These are phyloP conservation scores for Dinochytrium kinnereticum DNA, from an alignment of 371 early-diverging fungal genomes.

Conservation along the genomic window DNA sequence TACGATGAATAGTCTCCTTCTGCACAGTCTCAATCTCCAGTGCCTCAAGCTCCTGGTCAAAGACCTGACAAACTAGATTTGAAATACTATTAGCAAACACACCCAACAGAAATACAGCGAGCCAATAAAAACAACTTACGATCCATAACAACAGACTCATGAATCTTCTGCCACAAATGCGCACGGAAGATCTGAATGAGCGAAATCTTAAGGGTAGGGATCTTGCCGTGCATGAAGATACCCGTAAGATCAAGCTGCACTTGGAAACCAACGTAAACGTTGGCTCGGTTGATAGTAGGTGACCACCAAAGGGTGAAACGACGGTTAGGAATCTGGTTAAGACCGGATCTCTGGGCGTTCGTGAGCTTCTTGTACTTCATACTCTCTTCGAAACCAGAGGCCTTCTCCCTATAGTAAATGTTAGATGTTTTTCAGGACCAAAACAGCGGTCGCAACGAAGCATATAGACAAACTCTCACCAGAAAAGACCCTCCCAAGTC, in stretches of 20 bases:
- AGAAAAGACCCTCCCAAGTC: constrained; percentile 98
- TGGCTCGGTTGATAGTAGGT: constrained; percentile 97
- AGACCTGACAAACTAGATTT: constrained; percentile 78
- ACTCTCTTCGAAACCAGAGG: constrained; percentile 60
- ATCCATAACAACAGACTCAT: constrained; percentile 95
- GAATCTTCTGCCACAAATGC: constrained; percentile 99
- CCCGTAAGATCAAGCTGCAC: constrained; percentile 98
- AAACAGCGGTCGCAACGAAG: background rate
- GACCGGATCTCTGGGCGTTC: constrained; percentile 97
- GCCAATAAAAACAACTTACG: constrained; percentile 29
- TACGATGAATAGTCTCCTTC: constrained; percentile 96
- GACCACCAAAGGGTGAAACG: constrained; percentile 99
- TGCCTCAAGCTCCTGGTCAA: constrained; percentile 97
- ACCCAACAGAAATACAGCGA: too few species aligned
- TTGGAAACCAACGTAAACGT: constrained; percentile 99
- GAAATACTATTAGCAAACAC: background rate
- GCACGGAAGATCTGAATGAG: constrained; percentile 99
- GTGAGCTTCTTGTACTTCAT: constrained; percentile 94
- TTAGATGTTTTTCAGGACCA: background rate
- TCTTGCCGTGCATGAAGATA: constrained; percentile 99
- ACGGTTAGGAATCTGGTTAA: constrained; percentile 99
- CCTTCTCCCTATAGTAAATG: constrained; percentile 72
- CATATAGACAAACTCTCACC: constrained; percentile 67
- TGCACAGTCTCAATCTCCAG: constrained; percentile 98
- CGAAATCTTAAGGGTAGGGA: constrained; percentile 98